Conservation (phyloP, 2,329 filamentous ascomycete species). For the Conoideocrella luteorostrata region DNA sequence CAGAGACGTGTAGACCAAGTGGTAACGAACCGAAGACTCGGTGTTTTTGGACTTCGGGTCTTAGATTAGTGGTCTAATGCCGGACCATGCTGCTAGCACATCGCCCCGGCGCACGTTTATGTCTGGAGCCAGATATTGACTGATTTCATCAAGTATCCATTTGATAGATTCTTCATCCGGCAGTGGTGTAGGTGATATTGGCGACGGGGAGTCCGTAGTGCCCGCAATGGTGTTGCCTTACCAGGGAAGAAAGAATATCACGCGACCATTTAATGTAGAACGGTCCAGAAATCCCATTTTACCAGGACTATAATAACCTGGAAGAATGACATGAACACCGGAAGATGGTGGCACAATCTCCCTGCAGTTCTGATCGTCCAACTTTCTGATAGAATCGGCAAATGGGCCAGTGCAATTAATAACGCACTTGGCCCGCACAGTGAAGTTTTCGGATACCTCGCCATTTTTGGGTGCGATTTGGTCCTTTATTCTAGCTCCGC, state of each 20-base stretch:
- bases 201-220: conserved; percentile 66
- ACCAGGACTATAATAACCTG: conserved; percentile 69
- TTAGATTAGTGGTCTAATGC: conserved; percentile 70
- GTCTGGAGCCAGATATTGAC: conserved; percentile 68
- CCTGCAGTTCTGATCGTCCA: conserved; percentile 64
- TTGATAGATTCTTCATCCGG: conserved; percentile 80
- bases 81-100: conserved; percentile 76
- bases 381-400: conserved; percentile 70
- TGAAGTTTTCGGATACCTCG: conserved; percentile 52
- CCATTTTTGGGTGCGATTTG: conserved; percentile 58
- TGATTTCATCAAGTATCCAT: conserved; percentile 67
- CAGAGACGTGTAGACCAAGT: conserved; percentile 67
- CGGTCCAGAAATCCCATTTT: conserved; percentile 81
- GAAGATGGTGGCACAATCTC: conserved; percentile 76
- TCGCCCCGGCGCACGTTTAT: conserved; percentile 69
- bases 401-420: conserved; percentile 83
- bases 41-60: conserved; percentile 78
- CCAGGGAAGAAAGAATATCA: conserved; percentile 85
- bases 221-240: conserved; percentile 81
- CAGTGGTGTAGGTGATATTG: conserved; percentile 62
- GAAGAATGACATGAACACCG: conserved; percentile 77
- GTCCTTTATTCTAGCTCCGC: conserved; percentile 50
- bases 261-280: conserved; percentile 74
- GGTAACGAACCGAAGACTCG: conserved; percentile 75
- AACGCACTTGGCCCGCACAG: conserved; percentile 70